Conservation (phyloP, 2,329 filamentous ascomycete species). For the Phaeoacremonium minimum region DNA sequence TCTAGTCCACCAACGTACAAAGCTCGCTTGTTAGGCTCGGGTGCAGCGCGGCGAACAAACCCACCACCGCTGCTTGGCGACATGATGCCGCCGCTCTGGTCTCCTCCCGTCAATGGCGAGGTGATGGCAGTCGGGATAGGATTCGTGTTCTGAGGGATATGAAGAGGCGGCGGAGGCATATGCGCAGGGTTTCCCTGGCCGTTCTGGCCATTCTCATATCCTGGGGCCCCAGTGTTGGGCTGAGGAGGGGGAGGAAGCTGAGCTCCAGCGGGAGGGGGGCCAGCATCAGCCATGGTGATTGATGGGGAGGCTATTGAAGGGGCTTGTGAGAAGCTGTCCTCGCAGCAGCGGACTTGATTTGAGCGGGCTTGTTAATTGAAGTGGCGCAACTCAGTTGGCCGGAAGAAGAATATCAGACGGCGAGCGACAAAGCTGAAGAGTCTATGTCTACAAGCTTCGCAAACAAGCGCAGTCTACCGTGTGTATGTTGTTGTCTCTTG, state of each 20-base stretch:
- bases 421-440: neutral
- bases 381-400: conserved; percentile 1
- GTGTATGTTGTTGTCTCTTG: no score
- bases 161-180: conserved; percentile 86
- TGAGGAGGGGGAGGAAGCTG: conserved; percentile 69
- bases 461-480: no score
- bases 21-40: conserved; percentile 97
- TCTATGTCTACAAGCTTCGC: no score
- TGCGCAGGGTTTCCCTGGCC: conserved; percentile 66
- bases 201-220: conserved; percentile 73
- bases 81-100: conserved; percentile 62
- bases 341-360: neutral
- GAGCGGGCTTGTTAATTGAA: neutral
- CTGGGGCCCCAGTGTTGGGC: conserved; percentile 65
- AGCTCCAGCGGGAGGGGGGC: conserved; percentile 55
- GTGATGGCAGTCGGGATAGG: conserved; percentile 90
- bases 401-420: neutral
- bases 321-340: conserved; percentile 1
- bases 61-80: conserved; percentile 80
- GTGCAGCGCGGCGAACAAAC: conserved; percentile 83
- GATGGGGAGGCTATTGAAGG: conserved; percentile 13
- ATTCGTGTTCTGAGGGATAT: conserved; percentile 95
- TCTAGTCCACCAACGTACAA: conserved; percentile 95
- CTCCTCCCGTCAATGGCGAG: conserved; percentile 70
- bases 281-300: conserved; percentile 72